phyloP scores from a whole-genome alignment of 768 basidiomycete genomes.

The Vararia minispora region DNA sequence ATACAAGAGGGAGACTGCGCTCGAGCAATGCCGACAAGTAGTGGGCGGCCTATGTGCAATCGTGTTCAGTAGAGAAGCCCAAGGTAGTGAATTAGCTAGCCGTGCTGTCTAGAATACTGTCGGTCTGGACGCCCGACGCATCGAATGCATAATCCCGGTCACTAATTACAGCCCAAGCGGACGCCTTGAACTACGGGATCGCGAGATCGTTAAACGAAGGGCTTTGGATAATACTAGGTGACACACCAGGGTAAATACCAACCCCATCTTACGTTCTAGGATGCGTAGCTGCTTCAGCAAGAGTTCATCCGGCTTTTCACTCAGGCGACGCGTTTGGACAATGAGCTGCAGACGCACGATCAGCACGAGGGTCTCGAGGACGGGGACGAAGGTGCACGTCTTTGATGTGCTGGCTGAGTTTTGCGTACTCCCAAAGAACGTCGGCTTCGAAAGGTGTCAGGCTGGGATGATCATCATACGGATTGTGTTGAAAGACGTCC shows the following conservation, averaged over 20 bases:
- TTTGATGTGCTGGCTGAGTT: slow-evolving; percentile 71
- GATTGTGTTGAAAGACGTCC: slow-evolving; percentile 51
- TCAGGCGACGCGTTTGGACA: slow-evolving; percentile 53
- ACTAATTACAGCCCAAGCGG: slow-evolving; percentile 90
- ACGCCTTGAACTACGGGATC: slow-evolving; percentile 74
- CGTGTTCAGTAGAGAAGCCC: neutral
- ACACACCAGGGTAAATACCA: slow-evolving; percentile 84
- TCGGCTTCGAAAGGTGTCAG: slow-evolving; percentile 63
- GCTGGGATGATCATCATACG: slow-evolving; percentile 60
- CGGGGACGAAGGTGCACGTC: slow-evolving; percentile 33
- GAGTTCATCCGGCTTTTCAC: slow-evolving; percentile 66
- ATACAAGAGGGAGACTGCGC: slow-evolving; percentile 4
- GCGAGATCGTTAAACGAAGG: neutral
- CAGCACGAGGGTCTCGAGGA: neutral
- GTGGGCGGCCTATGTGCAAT: no score
- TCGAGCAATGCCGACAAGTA: no score
- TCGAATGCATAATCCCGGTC: slow-evolving; percentile 51
- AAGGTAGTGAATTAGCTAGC: slow-evolving; percentile 3
- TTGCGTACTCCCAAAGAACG: slow-evolving; percentile 89
- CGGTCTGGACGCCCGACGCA: no score
- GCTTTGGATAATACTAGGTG: neutral
- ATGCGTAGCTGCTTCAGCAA: slow-evolving; percentile 67
- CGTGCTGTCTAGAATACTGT: slow-evolving; percentile 7
- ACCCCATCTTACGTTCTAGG: slow-evolving; percentile 89
- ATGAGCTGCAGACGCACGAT: slow-evolving; percentile 36